Base-by-base conservation (phyloP, 2,329 filamentous ascomycete species). In the Zalaria sp. region DNA sequence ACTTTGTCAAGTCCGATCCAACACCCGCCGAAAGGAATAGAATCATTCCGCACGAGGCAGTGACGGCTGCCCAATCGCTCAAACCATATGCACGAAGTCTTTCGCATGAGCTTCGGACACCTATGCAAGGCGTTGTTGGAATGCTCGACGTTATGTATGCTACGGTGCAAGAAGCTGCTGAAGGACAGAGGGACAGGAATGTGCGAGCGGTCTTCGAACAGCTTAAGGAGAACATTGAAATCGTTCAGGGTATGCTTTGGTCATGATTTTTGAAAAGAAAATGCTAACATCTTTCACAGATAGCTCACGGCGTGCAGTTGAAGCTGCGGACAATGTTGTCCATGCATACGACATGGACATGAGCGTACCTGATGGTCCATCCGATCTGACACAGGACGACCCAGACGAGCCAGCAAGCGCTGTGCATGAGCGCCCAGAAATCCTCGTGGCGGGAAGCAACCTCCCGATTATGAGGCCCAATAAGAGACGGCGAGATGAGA, bases 141-240 rank as follows among this genome's bases (percentile, higher is more conserved):
- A 83, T 83, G 79, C 62, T 84, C 35, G 80, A 84, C 59, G 77
- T 84, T 46, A 83, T 84, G 77, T 77, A 83, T 59, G 76, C 79
- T 3, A 82, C 77, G 2, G 76, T 83, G 2, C 69, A 79, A 44
- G 79, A 83, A 53, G 75, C 76, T 11, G 69, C 77, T 5, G 69
- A 74, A 46, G 67, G 64, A 32, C 68, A 73, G 45, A 58, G 61
- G 6, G 69, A 73, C 45, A 53, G 68, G 4, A 64, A 63, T 39
- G 61, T 73, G 4, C 67, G 70, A 27, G 60, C 65, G 44, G 66
- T 82, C 35, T 77, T 83, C 47, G 67, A 75, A 44, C 68, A 70
- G 25, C 63, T 84, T 40, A 79, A 76, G 55, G 72, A 75, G 45
- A 81, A 79, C 49, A 83, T 84, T 47, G 79, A 84, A 57, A 71